Evolutionary conservation across 805 yeast species (phyloP), one percentile per base, ranked within the genome.

Genomic region (Kregervanrija fluxuum): DNA sequence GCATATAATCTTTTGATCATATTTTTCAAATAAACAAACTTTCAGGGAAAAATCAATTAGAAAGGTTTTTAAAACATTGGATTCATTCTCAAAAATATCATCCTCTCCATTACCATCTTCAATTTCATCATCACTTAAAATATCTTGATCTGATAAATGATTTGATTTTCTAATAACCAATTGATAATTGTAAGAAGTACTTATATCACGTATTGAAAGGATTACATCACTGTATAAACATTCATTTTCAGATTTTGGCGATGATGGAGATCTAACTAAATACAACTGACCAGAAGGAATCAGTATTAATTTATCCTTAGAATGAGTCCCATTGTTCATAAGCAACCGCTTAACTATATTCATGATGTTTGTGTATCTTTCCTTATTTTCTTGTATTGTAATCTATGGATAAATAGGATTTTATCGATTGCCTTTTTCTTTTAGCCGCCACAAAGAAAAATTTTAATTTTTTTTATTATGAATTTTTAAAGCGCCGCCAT

Each of bases 161-260:
- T 71, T 74, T 0, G 83, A 82, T 47, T 82, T 77, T 45, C 78
- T 79, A 22, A 89, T 77, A 13, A 82, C 81, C 37, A 91, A 65
- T 51, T 85, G 88, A 60, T 82, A 85, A 53, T 75, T 73, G 56
- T 66, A 83, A 11, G 82, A 81, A 6, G 79, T 73, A 3, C 85
- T 70, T 1, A 90, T 79, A 48, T 77, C 79, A 35, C 87, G 71
- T 40, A 91, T 79, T 2, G 81, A 68, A 11, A 91, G 79, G 34
- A 79, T 79, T 2, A 95, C 90, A 53, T 87, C 95, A 47, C 79
- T 82, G 62, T 80, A 90, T 15, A 88, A 69, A 55, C 90, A 83
- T 62, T 93, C 97, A 33, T 80, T 69, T 22, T 80, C 89, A 8
- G 96, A 90, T 60, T 88, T 87, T 11, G 96, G 96, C 2, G 95